phyloP scores from a whole-genome alignment of 176 grass and related monocot species.

The Zoysia japonica region DNA sequence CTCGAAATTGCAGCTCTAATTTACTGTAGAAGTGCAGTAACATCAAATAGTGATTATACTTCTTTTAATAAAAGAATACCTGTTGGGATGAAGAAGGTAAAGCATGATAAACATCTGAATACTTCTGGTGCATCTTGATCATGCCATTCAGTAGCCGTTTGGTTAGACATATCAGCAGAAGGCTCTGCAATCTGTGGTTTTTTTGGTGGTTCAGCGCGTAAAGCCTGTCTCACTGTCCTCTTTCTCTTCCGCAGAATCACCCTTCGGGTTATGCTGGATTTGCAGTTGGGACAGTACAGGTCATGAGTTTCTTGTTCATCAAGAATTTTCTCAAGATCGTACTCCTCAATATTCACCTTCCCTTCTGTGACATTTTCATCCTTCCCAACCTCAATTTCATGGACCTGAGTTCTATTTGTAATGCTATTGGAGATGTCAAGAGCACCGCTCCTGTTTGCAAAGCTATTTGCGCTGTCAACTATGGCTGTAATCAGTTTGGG shows the following conservation, averaged over 20 bases:
- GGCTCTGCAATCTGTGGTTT: slow-evolving; percentile 38
- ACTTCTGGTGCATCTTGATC: slow-evolving; percentile 42
- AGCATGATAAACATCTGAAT: slow-evolving; percentile 95
- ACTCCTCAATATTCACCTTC: slow-evolving; percentile 43
- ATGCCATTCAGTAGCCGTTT: slow-evolving; percentile 17
- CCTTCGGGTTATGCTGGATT: slow-evolving; percentile 81
- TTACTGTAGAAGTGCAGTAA: slow-evolving; percentile 8
- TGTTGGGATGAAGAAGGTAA: slow-evolving; percentile 83
- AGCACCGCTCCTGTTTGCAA: slow-evolving; percentile 5
- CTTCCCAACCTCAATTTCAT: slow-evolving; percentile 33
- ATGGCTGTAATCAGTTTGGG: slow-evolving; percentile 26
- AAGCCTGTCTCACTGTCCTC: slow-evolving; percentile 43
- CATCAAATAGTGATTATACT: neutral
- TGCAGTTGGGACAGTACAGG: slow-evolving; percentile 80
- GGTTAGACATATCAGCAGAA: neutral
- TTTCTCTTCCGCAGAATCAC: slow-evolving; percentile 92
- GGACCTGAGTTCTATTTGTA: slow-evolving; percentile 16
- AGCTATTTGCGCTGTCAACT: neutral
- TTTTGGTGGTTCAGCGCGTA: slow-evolving; percentile 39
- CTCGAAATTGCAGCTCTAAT: slow-evolving; percentile 2
- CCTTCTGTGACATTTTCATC: neutral
- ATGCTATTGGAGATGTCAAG: slow-evolving; percentile 15
- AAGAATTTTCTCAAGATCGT: slow-evolving; percentile 72
- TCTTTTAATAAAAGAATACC: slow-evolving; percentile 49
- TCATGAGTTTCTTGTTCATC: slow-evolving; percentile 87